These are phyloP conservation scores for Daldinia loculata DNA, from an alignment of 495 filamentous ascomycete genomes.

Conservation along the genomic window DNA sequence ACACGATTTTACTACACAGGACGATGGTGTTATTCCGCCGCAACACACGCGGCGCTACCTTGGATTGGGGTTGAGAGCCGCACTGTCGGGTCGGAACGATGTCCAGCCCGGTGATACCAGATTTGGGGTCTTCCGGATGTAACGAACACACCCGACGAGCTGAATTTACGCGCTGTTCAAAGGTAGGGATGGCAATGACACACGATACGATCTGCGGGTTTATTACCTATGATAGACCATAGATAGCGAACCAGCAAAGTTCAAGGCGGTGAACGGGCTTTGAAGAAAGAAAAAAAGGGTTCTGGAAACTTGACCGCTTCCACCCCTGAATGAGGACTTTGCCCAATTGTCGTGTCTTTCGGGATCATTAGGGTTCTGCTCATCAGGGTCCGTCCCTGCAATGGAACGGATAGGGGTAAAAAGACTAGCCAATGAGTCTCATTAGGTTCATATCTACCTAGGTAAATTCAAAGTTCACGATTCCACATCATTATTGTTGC, in stretches of 20 bases:
- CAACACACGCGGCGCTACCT: constrained; percentile 85
- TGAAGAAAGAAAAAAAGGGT: neutral
- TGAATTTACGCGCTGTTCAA: constrained; percentile 5
- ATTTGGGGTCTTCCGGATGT: constrained; percentile 99
- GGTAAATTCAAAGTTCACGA: constrained; percentile 13
- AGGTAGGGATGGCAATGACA: neutral
- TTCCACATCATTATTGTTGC: neutral
- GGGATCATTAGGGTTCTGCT: constrained; percentile 2
- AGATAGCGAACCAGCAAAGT: neutral
- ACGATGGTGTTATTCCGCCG: constrained; percentile 93
- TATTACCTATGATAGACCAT: constrained; percentile 3
- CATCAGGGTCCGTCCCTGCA: constrained; percentile 27
- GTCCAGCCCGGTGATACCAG: constrained; percentile 69
- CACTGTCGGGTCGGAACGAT: constrained; percentile 71
- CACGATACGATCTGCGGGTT: neutral
- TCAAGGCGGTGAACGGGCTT: constrained; percentile 17
- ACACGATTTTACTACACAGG: constrained; percentile 47
- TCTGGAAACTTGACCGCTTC: constrained; percentile 20
- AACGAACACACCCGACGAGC: constrained; percentile 26
- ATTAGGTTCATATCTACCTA: neutral
- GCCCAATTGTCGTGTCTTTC: constrained; percentile 9
- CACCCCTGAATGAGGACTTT: constrained; percentile 12
- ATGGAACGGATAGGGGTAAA: constrained; percentile 6
- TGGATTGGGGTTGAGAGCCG: constrained; percentile 81
- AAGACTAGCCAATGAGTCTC: constrained; percentile 8